Conservation (phyloP, 192 early-diverging fungal species). For the Allomyces macrogynus region DNA sequence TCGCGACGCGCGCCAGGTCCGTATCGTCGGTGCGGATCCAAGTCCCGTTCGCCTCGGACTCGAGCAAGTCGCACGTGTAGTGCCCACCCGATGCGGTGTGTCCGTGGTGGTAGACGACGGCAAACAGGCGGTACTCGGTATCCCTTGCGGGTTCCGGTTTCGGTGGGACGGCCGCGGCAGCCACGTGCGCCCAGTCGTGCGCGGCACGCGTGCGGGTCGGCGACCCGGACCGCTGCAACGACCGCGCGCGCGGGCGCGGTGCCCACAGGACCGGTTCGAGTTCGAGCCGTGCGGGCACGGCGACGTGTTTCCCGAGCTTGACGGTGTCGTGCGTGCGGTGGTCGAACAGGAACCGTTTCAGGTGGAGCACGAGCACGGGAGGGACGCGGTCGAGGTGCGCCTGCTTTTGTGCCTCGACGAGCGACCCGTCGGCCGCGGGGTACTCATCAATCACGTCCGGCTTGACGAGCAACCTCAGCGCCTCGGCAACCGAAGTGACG, state of each 20-base stretch:
- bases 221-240: background rate
- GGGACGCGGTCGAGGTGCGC: constrained; percentile 60
- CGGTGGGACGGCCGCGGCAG: background rate
- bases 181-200: background rate
- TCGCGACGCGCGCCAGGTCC: constrained; percentile 34
- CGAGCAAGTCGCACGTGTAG: constrained; percentile 82
- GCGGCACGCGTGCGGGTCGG: background rate
- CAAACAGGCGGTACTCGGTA: constrained; percentile 7
- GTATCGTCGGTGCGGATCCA: constrained; percentile 93
- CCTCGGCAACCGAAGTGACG: constrained; percentile 67
- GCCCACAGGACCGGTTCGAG: background rate
- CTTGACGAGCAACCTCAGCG: constrained; percentile 50
- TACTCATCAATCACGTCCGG: constrained; percentile 74
- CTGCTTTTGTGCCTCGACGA: constrained; percentile 61
- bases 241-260: background rate
- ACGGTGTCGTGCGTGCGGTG: constrained; percentile 45
- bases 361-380: constrained; percentile 74
- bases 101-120: constrained; percentile 93
- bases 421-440: constrained; percentile 5
- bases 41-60: constrained; percentile 31
- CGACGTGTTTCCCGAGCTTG: constrained; percentile 72
- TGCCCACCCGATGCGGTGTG: constrained; percentile 70
- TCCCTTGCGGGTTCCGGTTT: background rate
- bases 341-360: constrained; percentile 82
- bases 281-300: constrained; percentile 1